Evolutionary conservation across 2,329 filamentous ascomycete genomes (phyloP), one percentile per base, ranked within the genome.

Genomic region (Macrophomina phaseolina): DNA sequence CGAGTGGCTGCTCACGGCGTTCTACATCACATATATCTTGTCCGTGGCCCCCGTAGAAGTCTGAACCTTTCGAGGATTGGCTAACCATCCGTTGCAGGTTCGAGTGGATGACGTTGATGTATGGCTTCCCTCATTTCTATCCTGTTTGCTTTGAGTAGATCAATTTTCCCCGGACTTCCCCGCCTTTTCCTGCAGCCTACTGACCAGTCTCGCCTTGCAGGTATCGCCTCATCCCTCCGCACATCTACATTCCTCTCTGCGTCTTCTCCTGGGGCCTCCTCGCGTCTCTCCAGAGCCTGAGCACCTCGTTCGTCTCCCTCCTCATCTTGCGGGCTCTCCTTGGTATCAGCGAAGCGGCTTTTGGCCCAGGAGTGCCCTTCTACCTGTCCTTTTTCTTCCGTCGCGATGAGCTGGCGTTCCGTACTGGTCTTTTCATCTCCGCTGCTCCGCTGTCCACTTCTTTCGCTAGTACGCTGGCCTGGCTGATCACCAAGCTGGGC

Each of bases 381-480:
- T 90, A 88, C 68, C 76, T 90, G 8, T 88, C 86, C 0, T 85
- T 89, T 72, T 90, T 90, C 78, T 90, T 86, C 74, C 83, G 82
- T 14, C 80, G 86, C 6, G 81, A 87, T 55, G 94, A 98, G 77
- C 82, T 97, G 40, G 94, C 94, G 0, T 90, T 95, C 68, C 84
- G 94, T 45, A 95, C 91, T 0, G 94, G 93, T 28, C 85, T 97
- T 1, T 96, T 97, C 78, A 89, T 97, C 64, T 93, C 92, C 0
- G 94, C 87, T 0, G 86, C 86, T 6, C 86, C 87, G 0, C 75
- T 89, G 40, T 87, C 87, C 40, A 85, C 85, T 8, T 86, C 84
- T 2, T 89, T 95, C 70, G 93, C 93, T 0, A 92, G 92, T 46
- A 90, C 86, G 8, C 82, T 97, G 4, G 93, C 93, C 7, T 93